These are phyloP conservation scores for Ustilago sp. DNA, from an alignment of 1,284 basidiomycete species.

Conservation along the genomic window DNA sequence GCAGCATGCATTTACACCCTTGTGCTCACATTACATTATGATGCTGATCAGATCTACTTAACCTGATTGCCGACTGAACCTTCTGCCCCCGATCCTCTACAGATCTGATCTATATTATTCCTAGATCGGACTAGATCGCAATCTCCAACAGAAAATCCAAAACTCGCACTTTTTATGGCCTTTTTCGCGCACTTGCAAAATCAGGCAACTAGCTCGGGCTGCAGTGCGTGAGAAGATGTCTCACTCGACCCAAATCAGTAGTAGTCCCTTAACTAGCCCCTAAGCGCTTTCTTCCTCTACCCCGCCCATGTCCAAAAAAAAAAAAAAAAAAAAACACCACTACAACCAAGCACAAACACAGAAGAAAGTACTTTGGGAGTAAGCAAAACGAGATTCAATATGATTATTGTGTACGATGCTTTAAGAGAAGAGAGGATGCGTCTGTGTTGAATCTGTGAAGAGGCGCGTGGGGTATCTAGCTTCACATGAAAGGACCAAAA, in stretches of 20 bases:
- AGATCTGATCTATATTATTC: no score
- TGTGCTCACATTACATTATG: background rate
- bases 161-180: background rate
- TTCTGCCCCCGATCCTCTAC: no score
- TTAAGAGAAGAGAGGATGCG: background rate
- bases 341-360: slow-evolving; percentile 3
- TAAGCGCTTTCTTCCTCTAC: background rate
- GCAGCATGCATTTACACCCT: background rate
- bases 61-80: no score
- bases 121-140: no score
- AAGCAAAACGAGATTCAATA: background rate
- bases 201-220: background rate
- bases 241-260: slow-evolving; percentile 6
- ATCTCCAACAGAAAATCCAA: background rate
- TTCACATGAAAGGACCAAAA: slow-evolving; percentile 11
- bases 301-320: background rate
- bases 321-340: background rate
- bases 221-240: background rate
- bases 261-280: background rate
- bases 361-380: background rate
- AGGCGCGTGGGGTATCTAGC: slow-evolving; percentile 9
- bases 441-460: slow-evolving; percentile 5
- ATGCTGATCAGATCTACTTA: background rate
- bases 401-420: slow-evolving; percentile 7
- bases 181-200: background rate